Conservation (phyloP, 352 stramenopile genomes). For the Achlya hypogyna region DNA sequence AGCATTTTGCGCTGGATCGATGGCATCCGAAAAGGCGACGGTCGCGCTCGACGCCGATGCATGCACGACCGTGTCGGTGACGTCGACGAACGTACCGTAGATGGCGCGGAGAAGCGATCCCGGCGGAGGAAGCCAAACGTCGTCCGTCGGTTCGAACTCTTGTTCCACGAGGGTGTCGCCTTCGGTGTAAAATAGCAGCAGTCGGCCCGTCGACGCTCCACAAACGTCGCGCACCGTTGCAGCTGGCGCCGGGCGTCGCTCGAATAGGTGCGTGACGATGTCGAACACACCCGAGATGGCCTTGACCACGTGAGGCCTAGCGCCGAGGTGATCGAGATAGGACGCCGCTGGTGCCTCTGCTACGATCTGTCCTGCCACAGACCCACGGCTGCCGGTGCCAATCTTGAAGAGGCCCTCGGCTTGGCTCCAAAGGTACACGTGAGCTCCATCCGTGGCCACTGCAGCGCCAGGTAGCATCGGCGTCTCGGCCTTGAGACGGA, state of each 20-base stretch:
- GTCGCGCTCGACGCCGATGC: not conserved
- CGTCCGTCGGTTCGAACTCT: not conserved
- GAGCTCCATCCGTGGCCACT: not conserved
- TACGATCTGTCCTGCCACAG: not conserved
- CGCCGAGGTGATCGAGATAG: not conserved
- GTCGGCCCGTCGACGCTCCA: not conserved
- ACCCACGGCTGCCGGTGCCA: not conserved
- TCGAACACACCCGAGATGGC: not conserved
- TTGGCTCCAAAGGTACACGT: not conserved
- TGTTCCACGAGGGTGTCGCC: not conserved
- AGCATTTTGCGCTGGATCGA: not conserved
- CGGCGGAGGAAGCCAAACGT: not conserved
- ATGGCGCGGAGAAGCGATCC: not conserved
- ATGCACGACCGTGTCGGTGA: not conserved
- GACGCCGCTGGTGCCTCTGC: not conserved
- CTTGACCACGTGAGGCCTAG: not conserved
- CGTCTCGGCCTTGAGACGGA: not conserved
- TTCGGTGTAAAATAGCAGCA: conserved; percentile 1
- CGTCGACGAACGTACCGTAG: conserved; percentile 12
- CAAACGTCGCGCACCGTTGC: not conserved
- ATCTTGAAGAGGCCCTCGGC: not conserved
- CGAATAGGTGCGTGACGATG: not conserved
- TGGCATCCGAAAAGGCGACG: not conserved
- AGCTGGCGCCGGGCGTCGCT: not conserved
- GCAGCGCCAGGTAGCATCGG: not conserved